Evolutionary conservation across 768 basidiomycete species (phyloP).

Genomic region (Tephrocybe sp.): DNA sequence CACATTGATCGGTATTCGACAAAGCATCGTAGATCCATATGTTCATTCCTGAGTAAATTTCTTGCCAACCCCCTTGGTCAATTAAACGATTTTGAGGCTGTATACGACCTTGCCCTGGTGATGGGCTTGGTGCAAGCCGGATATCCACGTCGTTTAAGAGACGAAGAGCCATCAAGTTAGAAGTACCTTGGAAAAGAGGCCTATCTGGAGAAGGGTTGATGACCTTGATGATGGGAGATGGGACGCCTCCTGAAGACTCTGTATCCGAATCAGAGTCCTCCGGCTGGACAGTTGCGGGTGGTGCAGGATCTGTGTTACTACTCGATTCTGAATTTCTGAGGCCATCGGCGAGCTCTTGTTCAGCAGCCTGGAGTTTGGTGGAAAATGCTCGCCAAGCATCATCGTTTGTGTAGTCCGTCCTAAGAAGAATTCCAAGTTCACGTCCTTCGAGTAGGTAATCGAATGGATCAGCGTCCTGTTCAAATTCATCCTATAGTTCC

Average conservation of each 20-base stretch:
- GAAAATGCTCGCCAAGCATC: slow-evolving; percentile 60
- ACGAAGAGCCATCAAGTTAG: slow-evolving; percentile 65
- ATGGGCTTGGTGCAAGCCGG: slow-evolving; percentile 47
- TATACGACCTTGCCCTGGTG: slow-evolving; percentile 42
- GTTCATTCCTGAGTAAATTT: slow-evolving; percentile 63
- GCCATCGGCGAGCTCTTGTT: slow-evolving; percentile 48
- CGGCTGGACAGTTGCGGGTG: slow-evolving; percentile 11
- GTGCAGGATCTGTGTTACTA: not conserved
- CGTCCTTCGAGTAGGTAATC: slow-evolving; percentile 47
- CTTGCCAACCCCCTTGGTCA: slow-evolving; percentile 66
- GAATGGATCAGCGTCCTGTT: slow-evolving; percentile 50
- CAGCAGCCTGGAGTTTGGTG: slow-evolving; percentile 47
- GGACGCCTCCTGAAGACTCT: slow-evolving; percentile 23
- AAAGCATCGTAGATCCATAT: slow-evolving; percentile 74
- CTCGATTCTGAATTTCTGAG: slow-evolving; percentile 12
- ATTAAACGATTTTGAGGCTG: slow-evolving; percentile 55
- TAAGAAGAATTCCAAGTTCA: slow-evolving; percentile 62
- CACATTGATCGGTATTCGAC: slow-evolving; percentile 67
- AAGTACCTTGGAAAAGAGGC: slow-evolving; percentile 43
- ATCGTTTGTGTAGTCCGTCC: slow-evolving; percentile 71
- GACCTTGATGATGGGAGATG: slow-evolving; percentile 46
- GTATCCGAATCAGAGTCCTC: slow-evolving; percentile 36
- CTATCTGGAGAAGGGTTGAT: slow-evolving; percentile 43
- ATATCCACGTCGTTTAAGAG: slow-evolving; percentile 72
- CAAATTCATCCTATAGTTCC: slow-evolving; percentile 20